Conservation (phyloP, 352 stramenopile species). For the Blastocystis sp. region DNA sequence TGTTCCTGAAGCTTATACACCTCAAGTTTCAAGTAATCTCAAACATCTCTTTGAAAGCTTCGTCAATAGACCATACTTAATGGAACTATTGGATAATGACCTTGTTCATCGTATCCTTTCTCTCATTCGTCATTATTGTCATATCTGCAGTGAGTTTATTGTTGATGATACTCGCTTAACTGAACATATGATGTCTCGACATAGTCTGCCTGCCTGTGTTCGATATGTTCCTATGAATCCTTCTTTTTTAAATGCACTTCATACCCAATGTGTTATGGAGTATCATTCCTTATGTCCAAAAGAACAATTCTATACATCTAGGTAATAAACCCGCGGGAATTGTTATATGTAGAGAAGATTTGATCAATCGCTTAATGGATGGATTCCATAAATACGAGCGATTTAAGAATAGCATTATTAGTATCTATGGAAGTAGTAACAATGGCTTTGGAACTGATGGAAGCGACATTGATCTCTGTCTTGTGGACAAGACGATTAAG, state of each 20-base stretch:
- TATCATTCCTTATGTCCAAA: background rate
- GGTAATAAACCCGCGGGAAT: background rate
- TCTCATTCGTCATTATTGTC: conserved; percentile 10
- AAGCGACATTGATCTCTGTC: conserved; percentile 85
- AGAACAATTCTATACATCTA: background rate
- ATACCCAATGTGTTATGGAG: background rate
- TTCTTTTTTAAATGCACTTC: background rate
- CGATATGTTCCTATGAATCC: background rate
- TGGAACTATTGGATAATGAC: background rate
- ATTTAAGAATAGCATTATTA: background rate
- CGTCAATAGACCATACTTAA: background rate
- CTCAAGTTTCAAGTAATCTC: background rate
- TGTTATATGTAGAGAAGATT: background rate
- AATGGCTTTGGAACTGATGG: conserved; percentile 88
- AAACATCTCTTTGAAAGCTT: background rate
- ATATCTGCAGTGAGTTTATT: conserved; percentile 30
- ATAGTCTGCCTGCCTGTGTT: background rate
- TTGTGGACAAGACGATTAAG: conserved; percentile 63
- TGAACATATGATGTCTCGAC: background rate
- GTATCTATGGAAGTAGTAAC: conserved; percentile 84
- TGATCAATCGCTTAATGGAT: conserved; percentile 27
- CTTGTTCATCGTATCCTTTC: background rate
- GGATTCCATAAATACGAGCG: background rate
- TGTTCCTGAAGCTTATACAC: background rate
- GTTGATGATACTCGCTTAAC: background rate